A percentile compares a stretch with the other conserved stretches of the same genome.
Evolutionary conservation across 495 filamentous ascomycete species (phyloP).

Genomic region (Penicillium egyptiacum): DNA sequence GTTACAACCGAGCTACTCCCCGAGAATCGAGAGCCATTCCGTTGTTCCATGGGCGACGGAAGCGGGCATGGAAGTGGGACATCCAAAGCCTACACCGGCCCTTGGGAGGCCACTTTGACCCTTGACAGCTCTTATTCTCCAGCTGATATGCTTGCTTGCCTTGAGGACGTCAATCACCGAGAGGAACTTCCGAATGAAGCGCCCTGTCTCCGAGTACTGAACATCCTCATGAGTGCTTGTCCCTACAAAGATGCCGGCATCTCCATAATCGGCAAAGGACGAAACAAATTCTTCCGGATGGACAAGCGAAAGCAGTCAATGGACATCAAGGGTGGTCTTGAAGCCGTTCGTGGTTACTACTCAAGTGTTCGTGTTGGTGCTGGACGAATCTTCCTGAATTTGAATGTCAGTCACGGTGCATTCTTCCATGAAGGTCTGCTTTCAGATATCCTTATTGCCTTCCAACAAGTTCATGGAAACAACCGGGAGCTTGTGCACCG

Average conservation of each 20-base stretch:
- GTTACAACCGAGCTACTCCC: constrained; percentile 8
- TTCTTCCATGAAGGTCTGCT: constrained; percentile 42
- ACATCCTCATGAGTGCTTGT: constrained; percentile 42
- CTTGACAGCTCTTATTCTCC: not conserved
- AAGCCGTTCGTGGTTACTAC: constrained; percentile 49
- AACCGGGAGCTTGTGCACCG: constrained; percentile 5
- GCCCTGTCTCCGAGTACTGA: constrained; percentile 41
- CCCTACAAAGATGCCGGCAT: constrained; percentile 19
- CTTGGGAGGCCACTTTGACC: not conserved
- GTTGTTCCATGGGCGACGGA: not conserved
- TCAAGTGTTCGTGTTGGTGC: constrained; percentile 46
- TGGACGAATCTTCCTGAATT: constrained; percentile 45
- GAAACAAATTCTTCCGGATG: constrained; percentile 27
- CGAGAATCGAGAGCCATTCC: not conserved
- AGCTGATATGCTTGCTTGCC: not conserved
- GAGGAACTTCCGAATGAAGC: not conserved
- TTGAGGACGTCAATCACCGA: not conserved
- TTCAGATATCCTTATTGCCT: constrained; percentile 22
- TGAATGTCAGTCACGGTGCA: constrained; percentile 46
- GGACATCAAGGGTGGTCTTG: constrained; percentile 29
- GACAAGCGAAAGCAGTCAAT: constrained; percentile 25
- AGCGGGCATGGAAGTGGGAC: not conserved
- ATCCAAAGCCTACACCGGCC: not conserved
- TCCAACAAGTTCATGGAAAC: not conserved
- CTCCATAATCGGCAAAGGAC: constrained; percentile 14